Conservation (phyloP, 495 filamentous ascomycete species). For the Xylaria curta region DNA sequence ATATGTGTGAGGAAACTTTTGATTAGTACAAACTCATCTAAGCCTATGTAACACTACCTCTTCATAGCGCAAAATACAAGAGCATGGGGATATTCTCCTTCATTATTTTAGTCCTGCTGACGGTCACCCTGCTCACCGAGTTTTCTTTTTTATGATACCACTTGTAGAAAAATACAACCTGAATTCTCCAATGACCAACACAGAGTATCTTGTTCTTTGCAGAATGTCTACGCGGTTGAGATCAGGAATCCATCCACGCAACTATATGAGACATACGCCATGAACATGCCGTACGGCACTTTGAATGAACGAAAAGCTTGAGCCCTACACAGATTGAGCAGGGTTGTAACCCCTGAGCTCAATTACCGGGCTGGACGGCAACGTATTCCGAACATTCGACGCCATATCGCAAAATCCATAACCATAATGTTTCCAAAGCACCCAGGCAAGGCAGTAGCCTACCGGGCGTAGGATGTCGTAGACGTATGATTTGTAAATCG, state of each 20-base stretch:
- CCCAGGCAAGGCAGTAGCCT: conserved; percentile 57
- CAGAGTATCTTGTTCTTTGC: conserved; percentile 40
- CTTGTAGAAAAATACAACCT: conserved; percentile 36
- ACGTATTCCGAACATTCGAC: conserved; percentile 32
- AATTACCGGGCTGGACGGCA: conserved; percentile 29
- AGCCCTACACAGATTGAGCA: conserved; percentile 35
- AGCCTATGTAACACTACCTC: conserved; percentile 36
- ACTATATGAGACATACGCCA: conserved; percentile 40
- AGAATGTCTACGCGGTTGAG: conserved; percentile 41
- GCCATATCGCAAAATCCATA: conserved; percentile 63
- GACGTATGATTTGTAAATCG: conserved; percentile 59
- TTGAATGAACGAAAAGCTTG: conserved; percentile 33
- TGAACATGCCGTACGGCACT: conserved; percentile 31
- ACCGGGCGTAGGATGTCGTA: conserved; percentile 62
- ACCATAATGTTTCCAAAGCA: conserved; percentile 67
- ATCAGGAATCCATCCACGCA: conserved; percentile 40
- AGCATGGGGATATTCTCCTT: conserved; percentile 26
- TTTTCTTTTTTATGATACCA: conserved; percentile 29
- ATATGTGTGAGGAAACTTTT: conserved; percentile 32
- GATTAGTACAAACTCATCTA: conserved; percentile 36
- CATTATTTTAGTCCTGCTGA: conserved; percentile 22
- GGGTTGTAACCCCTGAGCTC: conserved; percentile 27
- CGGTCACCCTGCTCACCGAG: conserved; percentile 19
- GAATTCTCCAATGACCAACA: conserved; percentile 43
- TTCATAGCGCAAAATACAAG: conserved; percentile 37